Conservation (phyloP, 805 yeast genomes). For the Saccharomycopsis oosterbeekiorum region DNA sequence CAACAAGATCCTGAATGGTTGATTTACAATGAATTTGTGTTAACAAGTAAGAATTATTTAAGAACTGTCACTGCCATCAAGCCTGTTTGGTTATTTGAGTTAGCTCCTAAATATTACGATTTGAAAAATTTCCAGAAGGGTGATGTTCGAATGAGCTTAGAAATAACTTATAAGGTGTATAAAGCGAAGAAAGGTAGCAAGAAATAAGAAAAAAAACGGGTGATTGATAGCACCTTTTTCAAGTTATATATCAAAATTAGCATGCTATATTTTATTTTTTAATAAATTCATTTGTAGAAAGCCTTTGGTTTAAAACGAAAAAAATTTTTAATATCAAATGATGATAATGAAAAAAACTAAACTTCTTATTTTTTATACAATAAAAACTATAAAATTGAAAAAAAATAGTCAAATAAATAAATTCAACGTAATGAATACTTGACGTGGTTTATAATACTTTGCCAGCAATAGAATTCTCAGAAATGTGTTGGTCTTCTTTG, state of each 20-base stretch:
- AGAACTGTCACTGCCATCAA: slow-evolving; percentile 85
- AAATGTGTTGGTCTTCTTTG: slow-evolving; percentile 36
- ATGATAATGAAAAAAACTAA: no score
- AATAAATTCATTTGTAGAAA: not conserved
- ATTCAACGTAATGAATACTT: no score
- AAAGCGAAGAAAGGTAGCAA: slow-evolving; percentile 27
- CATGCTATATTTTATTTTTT: no score
- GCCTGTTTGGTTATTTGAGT: slow-evolving; percentile 86
- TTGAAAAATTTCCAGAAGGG: slow-evolving; percentile 58
- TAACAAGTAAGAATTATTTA: slow-evolving; percentile 87
- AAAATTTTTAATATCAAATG: no score
- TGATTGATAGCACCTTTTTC: not conserved
- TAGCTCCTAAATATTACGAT: slow-evolving; percentile 61
- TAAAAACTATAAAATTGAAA: no score
- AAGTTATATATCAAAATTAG: not conserved
- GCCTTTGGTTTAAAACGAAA: no score
- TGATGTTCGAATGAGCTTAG: slow-evolving; percentile 60
- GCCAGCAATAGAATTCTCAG: slow-evolving; percentile 40
- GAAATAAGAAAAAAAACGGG: not conserved
- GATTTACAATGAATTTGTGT: slow-evolving; percentile 87
- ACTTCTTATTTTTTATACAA: no score
- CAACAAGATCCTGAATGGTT: slow-evolving; percentile 91
- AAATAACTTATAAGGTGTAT: slow-evolving; percentile 42
- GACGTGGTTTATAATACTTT: slow-evolving; percentile 29
- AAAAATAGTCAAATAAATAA: no score